These are phyloP conservation scores for Globisporangium recalcitrans DNA, from an alignment of 352 stramenopile genomes.

Conservation along the genomic window DNA sequence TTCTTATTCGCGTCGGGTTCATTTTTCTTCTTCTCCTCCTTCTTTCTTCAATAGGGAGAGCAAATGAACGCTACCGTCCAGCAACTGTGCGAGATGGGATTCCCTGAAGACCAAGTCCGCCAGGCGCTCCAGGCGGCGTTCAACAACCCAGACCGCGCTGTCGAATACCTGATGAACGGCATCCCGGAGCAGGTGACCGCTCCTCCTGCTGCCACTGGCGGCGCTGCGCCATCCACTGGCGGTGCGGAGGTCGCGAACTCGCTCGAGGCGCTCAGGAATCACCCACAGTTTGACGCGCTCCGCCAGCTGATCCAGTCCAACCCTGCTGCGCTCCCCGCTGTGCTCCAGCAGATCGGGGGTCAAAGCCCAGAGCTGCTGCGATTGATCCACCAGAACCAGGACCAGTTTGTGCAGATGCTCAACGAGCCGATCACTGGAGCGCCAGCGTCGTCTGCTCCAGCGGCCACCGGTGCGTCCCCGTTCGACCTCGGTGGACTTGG, in stretches of 20 bases:
- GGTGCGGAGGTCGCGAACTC: conserved; percentile 30
- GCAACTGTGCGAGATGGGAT: conserved; percentile 85
- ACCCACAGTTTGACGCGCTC: conserved; percentile 81
- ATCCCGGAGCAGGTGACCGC: conserved; percentile 57
- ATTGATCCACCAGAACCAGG: conserved; percentile 83
- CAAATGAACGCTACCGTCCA: conserved; percentile 54
- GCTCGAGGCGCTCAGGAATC: conserved; percentile 75
- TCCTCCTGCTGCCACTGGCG: conserved; percentile 17
- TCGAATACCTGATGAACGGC: conserved; percentile 88
- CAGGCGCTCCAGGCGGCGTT: conserved; percentile 75
- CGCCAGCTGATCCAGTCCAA: conserved; percentile 83
- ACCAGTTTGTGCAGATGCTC: conserved; percentile 84
- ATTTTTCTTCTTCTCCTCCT: neutral
- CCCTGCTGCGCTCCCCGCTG: conserved; percentile 62
- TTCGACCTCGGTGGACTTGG: conserved; percentile 47
- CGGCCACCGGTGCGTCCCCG: conserved; percentile 28
- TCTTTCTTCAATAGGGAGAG: conserved; percentile 22
- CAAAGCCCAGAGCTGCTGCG: conserved; percentile 82
- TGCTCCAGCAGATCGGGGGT: conserved; percentile 82
- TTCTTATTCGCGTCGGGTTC: neutral
- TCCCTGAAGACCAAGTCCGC: conserved; percentile 81
- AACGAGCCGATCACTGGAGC: conserved; percentile 76
- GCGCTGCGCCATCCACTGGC: conserved; percentile 17
- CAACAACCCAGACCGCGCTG: conserved; percentile 82
- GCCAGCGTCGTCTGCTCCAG: conserved; percentile 27